Evolutionary conservation across 2,329 filamentous ascomycete species (phyloP).

Genomic region (Plectosphaerella sp.): DNA sequence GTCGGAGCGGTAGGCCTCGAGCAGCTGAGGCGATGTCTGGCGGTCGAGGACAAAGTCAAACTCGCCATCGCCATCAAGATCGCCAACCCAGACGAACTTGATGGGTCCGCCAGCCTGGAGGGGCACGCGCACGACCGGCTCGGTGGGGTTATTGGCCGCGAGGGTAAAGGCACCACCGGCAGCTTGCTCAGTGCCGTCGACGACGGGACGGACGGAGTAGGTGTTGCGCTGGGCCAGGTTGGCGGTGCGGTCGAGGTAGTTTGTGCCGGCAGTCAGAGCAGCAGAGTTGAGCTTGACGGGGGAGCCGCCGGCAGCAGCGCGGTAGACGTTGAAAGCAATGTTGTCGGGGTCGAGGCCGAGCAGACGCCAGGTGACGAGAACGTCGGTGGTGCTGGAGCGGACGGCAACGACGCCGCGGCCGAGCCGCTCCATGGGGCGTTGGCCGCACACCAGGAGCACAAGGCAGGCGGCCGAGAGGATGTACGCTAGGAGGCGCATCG

Average conservation of each 20-base stretch:
- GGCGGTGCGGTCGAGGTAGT: slow-evolving; percentile 12
- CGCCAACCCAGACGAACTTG: slow-evolving; percentile 18
- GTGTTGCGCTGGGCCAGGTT: slow-evolving; percentile 10
- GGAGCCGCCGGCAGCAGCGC: background rate
- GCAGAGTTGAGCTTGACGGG: slow-evolving; percentile 10
- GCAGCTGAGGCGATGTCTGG: slow-evolving; percentile 9
- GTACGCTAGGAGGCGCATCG: no score
- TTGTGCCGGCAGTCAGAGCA: slow-evolving; percentile 13
- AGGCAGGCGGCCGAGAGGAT: no score
- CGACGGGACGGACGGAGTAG: slow-evolving; percentile 12
- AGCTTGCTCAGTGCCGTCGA: slow-evolving; percentile 11
- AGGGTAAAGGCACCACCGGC: slow-evolving; percentile 11
- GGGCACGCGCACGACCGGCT: slow-evolving; percentile 13
- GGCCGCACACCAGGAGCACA: background rate
- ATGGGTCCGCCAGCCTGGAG: slow-evolving; percentile 11
- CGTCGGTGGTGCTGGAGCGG: slow-evolving; percentile 10
- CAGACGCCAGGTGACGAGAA: slow-evolving; percentile 14
- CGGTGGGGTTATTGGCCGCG: slow-evolving; percentile 4
- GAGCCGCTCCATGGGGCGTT: slow-evolving; percentile 11
- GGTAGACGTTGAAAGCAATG: slow-evolving; percentile 17
- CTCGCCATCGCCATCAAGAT: slow-evolving; percentile 16
- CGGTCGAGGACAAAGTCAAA: slow-evolving; percentile 16
- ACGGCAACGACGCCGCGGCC: slow-evolving; percentile 16
- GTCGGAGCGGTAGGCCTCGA: slow-evolving; percentile 13
- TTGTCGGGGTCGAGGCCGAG: slow-evolving; percentile 14